These are phyloP conservation scores for Aspergillus novofumigatus DNA, from an alignment of 2,329 filamentous ascomycete species.

Conservation along the genomic window DNA sequence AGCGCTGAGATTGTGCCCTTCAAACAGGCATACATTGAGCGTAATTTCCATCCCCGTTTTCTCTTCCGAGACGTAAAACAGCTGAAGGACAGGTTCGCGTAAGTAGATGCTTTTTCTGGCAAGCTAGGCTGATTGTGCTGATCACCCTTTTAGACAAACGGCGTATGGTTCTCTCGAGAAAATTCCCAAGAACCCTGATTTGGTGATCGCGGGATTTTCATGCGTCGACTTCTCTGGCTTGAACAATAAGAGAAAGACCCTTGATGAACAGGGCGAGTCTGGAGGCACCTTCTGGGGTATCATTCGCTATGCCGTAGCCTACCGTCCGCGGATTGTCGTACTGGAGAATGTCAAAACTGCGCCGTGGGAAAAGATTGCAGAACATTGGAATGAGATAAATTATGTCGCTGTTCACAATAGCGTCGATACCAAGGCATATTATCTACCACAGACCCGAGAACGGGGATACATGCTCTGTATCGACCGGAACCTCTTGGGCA, in stretches of 20 bases:
- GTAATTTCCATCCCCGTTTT: constrained; percentile 51
- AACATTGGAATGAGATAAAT: constrained; percentile 45
- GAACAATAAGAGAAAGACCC: constrained; percentile 53
- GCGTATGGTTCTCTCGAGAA: constrained; percentile 58
- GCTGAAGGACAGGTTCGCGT: constrained; percentile 48
- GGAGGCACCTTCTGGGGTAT: constrained; percentile 61
- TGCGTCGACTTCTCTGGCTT: constrained; percentile 71
- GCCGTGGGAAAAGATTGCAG: constrained; percentile 55
- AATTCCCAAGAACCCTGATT: constrained; percentile 57
- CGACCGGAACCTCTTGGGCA: constrained; percentile 30
- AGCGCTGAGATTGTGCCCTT: constrained; percentile 60
- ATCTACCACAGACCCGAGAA: constrained; percentile 66
- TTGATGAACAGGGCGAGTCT: constrained; percentile 59
- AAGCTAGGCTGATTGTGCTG: constrained; percentile 1
- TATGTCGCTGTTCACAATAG: constrained; percentile 52
- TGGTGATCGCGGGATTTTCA: constrained; percentile 68
- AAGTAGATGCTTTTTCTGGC: constrained; percentile 23
- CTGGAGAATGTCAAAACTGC: constrained; percentile 66
- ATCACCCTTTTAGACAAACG: constrained; percentile 50
- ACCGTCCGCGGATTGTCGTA: constrained; percentile 60
- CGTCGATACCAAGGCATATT: constrained; percentile 67
- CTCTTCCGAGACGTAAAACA: constrained; percentile 60
- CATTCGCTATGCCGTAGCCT: constrained; percentile 52
- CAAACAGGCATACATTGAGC: constrained; percentile 62
- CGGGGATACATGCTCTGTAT: constrained; percentile 59